Evolutionary conservation across 257 asterid genomes (phyloP).

Genomic region (Jasminum sambac): DNA sequence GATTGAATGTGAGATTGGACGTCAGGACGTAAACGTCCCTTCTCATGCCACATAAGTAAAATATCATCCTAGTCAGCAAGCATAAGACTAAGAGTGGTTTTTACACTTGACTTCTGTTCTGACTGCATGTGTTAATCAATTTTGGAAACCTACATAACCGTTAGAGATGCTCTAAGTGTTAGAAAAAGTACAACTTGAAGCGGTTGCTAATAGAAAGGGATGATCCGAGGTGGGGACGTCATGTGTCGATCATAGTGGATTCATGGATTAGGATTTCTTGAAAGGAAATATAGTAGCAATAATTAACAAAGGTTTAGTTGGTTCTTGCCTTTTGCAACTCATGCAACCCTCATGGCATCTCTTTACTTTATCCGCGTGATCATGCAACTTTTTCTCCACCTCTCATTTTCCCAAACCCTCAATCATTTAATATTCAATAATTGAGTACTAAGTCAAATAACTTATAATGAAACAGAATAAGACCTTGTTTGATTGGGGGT

Average conservation of each 20-base stretch:
- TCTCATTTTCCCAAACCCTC: conserved; percentile 25
- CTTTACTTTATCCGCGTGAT: conserved; percentile 59
- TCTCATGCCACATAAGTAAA: too few relatives aligned
- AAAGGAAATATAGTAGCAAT: conserved; percentile 46
- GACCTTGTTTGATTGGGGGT: too few relatives aligned
- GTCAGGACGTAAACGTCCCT: too few relatives aligned
- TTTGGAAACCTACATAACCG: too few relatives aligned
- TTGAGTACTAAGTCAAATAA: conserved; percentile 29
- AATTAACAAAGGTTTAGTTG: conserved; percentile 58
- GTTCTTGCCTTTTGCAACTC: conserved; percentile 43
- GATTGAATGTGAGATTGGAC: too few relatives aligned
- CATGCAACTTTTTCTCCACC: conserved; percentile 21
- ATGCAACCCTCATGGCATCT: conserved; percentile 64
- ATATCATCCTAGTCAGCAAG: too few relatives aligned
- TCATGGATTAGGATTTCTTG: conserved; percentile 48
- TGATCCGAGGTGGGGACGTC: conserved; percentile 36
- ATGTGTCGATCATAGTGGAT: conserved; percentile 44
- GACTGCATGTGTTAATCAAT: too few relatives aligned
- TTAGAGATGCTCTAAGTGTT: too few relatives aligned
- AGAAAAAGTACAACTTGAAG: too few relatives aligned
- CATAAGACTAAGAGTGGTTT: too few relatives aligned
- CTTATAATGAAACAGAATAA: conserved; percentile 8
- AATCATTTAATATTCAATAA: conserved; percentile 20
- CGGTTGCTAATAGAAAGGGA: not conserved
- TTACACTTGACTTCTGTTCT: too few relatives aligned